Evolutionary conservation across 2,329 filamentous ascomycete genomes (phyloP), one percentile per base, ranked within the genome.

Genomic region (Colletotrichum coccodes): DNA sequence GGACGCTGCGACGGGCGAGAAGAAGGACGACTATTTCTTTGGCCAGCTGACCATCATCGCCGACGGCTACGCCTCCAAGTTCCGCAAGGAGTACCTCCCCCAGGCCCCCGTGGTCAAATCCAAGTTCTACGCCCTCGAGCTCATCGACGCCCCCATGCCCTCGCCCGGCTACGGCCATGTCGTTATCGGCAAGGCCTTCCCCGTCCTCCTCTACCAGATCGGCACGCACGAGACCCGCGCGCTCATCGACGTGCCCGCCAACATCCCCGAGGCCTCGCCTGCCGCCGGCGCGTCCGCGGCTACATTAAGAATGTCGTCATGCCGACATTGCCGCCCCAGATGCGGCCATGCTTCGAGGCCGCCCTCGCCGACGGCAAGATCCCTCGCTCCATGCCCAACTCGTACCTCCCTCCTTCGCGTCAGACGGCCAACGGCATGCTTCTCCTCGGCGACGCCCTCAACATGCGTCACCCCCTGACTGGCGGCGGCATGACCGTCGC

Each of bases 401-500:
- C 92, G 70, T 99, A 93, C 86, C 89, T 99, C 3, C 95, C 96
- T 6, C 90, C 96, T 0, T 87, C 90, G 0, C 82, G 81, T 50
- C 92, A 92, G 69, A 75, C 75, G 4, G 56, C 59, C 52, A 80
- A 80, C 52, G 92, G 93, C 76, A 87, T 97, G 69, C 86, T 97
- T 56, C 84, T 99, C 40, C 87, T 98, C 9, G 96, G 96, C 68
- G 96, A 99, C 78, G 95, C 96, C 16, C 91, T 97, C 87, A 99
- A 99, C 84, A 99, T 99, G 96, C 93, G 96, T n/a, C 96, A 99
- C 81, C 96, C 96, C 2, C 87, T 99, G 14, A 99, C 96, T 0
- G 96, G 96, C 60, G 96, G 96, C 72, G 96, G 96, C 74, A 99
- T 99, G 96, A 98, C 95, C 0, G 96, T 98, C 2, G 96, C 94